Evolutionary conservation across 2,329 filamentous ascomycete species (phyloP).

Genomic region (Tolypocladium inflatum): DNA sequence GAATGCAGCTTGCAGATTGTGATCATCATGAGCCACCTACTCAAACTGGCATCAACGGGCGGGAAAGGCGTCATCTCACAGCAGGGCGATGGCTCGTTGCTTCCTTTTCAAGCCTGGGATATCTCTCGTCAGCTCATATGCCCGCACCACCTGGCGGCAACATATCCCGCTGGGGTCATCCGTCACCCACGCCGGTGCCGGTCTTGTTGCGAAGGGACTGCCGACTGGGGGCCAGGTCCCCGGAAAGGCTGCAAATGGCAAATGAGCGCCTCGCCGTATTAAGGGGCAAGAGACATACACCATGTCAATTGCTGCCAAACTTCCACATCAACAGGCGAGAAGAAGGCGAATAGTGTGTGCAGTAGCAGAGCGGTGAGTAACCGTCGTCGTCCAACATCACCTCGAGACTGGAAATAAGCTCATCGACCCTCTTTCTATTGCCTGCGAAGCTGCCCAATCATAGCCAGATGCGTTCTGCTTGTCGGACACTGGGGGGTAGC

Average conservation of each 20-base stretch:
- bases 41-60: neutral
- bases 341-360: too few species aligned
- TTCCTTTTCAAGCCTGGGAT: neutral
- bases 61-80: neutral
- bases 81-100: neutral
- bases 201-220: neutral
- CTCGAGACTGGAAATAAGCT: neutral
- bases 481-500: neutral
- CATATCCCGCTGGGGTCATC: neutral
- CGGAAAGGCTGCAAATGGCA: neutral
- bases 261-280: neutral
- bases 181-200: neutral
- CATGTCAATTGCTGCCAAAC: neutral
- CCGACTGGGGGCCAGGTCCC: neutral
- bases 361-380: neutral
- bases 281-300: neutral
- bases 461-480: too few species aligned
- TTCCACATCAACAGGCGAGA: neutral
- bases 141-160: neutral
- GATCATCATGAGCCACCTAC: neutral
- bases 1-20: neutral
- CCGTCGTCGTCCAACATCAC: neutral
- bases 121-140: neutral
- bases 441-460: neutral
- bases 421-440: neutral